A percentile compares a stretch with the other conserved stretches of the same genome.
Conservation (phyloP, 78 protist species). For the Tieghemostelium lacteum region DNA sequence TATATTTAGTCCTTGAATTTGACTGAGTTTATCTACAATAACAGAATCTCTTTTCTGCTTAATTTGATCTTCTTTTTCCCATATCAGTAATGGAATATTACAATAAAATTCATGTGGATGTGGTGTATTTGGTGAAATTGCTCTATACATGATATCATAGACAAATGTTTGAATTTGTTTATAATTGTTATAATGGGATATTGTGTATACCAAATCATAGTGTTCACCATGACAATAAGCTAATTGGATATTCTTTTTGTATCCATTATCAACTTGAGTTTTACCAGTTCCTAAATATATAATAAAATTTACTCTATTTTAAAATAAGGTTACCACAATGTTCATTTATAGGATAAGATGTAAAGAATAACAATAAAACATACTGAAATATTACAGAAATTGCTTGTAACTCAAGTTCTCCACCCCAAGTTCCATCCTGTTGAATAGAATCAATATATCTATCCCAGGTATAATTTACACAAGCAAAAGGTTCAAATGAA, state of each 20-base stretch:
- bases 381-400: constrained; percentile 39
- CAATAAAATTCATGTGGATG: background rate
- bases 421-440: constrained; percentile 73
- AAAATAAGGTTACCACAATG: background rate
- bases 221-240: constrained; percentile 58
- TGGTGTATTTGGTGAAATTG: background rate
- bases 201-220: constrained; percentile 23
- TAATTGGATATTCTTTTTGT: background rate
- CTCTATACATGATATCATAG: constrained; percentile 8
- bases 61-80: constrained; percentile 29
- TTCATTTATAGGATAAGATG: background rate
- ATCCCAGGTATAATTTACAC: constrained; percentile 57
- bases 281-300: constrained; percentile 39
- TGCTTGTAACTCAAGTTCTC: constrained; percentile 65
- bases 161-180: constrained; percentile 17
- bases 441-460: constrained; percentile 7
- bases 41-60: constrained; percentile 5
- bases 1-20: constrained; percentile 10
- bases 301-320: constrained; percentile 33
- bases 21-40: constrained; percentile 4
- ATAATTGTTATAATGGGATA: background rate
- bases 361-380: background rate
- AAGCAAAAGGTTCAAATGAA: constrained; percentile 63
- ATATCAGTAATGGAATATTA: constrained; percentile 3
- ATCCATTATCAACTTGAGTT: constrained; percentile 40